phyloP scores from a whole-genome alignment of 2,329 filamentous ascomycete species.

The Fusarium verticillioides region DNA sequence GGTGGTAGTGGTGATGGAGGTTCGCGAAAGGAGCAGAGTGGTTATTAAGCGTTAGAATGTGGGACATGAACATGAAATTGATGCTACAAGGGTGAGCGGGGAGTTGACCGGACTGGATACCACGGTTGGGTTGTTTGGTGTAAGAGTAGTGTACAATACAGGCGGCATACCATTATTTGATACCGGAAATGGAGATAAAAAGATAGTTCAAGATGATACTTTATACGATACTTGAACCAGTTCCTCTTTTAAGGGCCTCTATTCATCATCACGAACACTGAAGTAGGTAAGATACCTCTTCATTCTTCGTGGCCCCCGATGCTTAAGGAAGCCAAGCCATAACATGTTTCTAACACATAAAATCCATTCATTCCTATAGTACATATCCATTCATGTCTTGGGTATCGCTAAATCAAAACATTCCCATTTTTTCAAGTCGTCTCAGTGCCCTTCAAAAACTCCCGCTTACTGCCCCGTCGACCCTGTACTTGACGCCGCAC shows the following conservation, averaged over 20 bases:
- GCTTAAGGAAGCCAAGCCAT: background rate
- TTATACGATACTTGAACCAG: background rate
- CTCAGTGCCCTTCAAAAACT: background rate
- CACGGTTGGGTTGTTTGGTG: background rate
- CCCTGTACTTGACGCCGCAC: conserved; percentile 56
- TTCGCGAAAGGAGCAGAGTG: conserved; percentile 62
- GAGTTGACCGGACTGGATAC: background rate
- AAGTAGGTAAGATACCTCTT: background rate
- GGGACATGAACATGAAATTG: background rate
- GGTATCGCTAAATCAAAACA: conserved; percentile 47
- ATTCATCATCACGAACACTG: background rate
- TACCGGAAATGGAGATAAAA: background rate
- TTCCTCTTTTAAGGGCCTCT: too few relatives aligned
- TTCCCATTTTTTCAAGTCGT: conserved; percentile 4
- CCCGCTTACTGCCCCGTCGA: conserved; percentile 52
- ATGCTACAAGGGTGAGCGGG: background rate
- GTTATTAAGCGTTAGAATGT: conserved; percentile 53
- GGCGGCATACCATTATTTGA: conserved; percentile 1
- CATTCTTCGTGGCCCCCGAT: background rate
- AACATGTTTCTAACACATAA: background rate
- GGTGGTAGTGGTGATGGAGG: conserved; percentile 44
- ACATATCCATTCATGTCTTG: conserved; percentile 43
- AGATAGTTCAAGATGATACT: background rate
- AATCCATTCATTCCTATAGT: conserved; percentile 31
- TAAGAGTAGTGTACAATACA: conserved; percentile 29